Conservation (phyloP, 257 asterid genomes). For the Thymus quinquecostatus region DNA sequence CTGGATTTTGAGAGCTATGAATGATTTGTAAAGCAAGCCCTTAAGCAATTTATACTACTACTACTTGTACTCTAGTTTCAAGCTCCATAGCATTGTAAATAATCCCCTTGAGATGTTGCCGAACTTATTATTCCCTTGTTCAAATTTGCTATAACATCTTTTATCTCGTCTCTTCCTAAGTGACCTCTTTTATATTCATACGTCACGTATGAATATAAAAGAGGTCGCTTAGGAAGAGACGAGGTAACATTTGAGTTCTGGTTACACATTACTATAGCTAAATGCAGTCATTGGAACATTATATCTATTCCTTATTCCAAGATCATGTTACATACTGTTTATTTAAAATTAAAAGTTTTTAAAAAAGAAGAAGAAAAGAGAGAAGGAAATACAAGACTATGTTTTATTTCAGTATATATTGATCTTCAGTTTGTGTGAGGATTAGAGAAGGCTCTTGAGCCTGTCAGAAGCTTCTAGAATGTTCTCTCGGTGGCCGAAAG, state of each 20-base stretch:
- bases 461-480: constrained; percentile 77
- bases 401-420: constrained; percentile 1
- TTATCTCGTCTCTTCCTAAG: too few relatives aligned
- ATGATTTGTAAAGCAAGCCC: too few relatives aligned
- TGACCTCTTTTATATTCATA: too few relatives aligned
- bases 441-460: constrained; percentile 48
- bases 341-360: too few relatives aligned
- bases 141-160: not conserved
- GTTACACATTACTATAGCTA: not conserved
- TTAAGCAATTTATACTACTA: not conserved
- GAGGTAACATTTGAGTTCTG: not conserved
- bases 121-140: constrained; percentile 9
- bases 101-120: not conserved
- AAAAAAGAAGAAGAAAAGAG: not conserved
- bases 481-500: constrained; percentile 72
- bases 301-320: not conserved
- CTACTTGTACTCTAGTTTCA: not conserved
- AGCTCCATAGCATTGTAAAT: not conserved
- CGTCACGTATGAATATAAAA: too few relatives aligned
- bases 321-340: not conserved
- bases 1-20: not conserved
- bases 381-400: not conserved
- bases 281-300: not conserved
- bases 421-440: not conserved
- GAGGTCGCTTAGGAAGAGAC: too few relatives aligned